Conservation (phyloP, 306 rosid genomes). For the Malus orientalis region DNA sequence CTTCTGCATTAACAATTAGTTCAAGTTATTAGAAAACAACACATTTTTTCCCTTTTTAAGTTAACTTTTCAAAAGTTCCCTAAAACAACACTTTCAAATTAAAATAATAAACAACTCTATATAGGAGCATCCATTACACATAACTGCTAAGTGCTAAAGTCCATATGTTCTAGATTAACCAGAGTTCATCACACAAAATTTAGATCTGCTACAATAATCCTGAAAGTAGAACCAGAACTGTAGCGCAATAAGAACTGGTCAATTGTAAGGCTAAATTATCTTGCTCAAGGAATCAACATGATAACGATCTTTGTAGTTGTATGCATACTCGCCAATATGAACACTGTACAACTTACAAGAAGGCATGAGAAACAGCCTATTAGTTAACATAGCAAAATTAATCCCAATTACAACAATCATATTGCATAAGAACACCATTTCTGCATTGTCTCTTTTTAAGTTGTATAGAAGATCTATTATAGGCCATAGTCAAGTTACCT, state of each 20-base stretch:
- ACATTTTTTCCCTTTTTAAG: background rate
- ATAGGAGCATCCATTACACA: constrained; percentile 7
- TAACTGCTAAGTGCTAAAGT: background rate
- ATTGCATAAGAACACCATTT: background rate
- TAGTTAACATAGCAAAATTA: background rate
- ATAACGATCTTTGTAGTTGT: background rate
- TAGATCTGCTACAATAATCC: background rate
- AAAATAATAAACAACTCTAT: constrained; percentile 5
- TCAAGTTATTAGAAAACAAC: background rate
- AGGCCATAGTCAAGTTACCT: constrained; percentile 43
- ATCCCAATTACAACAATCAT: background rate
- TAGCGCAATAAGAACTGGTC: background rate
- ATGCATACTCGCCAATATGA: background rate
- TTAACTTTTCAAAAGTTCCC: constrained; percentile 10
- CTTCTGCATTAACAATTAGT: constrained; percentile 48
- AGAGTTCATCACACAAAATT: background rate
- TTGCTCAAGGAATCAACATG: background rate
- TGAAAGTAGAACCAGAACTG: background rate
- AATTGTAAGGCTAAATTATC: background rate
- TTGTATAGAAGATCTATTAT: constrained; percentile 1
- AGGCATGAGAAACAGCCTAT: background rate
- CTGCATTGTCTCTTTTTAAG: background rate
- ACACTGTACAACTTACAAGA: background rate
- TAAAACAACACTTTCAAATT: background rate
- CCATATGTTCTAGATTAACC: background rate